Evolutionary conservation across 768 basidiomycete species (phyloP).

Genomic region (Leccinum boreale): DNA sequence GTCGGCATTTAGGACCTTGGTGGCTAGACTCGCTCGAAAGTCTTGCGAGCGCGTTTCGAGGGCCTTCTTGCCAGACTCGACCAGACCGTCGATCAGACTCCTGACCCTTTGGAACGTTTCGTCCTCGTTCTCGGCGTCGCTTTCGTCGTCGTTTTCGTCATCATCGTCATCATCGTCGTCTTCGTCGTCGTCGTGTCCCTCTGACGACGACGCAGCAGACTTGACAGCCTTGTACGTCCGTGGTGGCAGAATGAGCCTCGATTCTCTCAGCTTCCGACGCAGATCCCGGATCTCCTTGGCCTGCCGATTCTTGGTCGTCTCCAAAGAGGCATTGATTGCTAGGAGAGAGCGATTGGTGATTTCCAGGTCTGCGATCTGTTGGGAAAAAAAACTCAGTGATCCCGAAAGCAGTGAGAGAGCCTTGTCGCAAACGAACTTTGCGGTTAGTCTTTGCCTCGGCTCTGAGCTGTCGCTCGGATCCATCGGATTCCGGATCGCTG

Average conservation of each 20-base stretch:
- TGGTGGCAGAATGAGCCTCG: constrained; percentile 74
- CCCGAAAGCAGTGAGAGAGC: not conserved
- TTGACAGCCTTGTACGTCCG: constrained; percentile 54
- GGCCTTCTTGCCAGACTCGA: constrained; percentile 57
- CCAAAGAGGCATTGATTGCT: constrained; percentile 79
- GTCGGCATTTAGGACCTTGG: constrained; percentile 72
- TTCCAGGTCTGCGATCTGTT: constrained; percentile 86
- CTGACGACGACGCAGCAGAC: constrained; percentile 38
- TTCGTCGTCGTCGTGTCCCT: constrained; percentile 32
- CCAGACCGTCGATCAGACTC: constrained; percentile 56
- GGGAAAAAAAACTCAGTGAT: constrained; percentile 1
- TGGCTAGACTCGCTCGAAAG: constrained; percentile 43
- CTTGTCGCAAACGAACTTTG: constrained; percentile 50
- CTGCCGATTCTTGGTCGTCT: constrained; percentile 76
- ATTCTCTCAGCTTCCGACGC: constrained; percentile 77
- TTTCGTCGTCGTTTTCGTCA: constrained; percentile 39
- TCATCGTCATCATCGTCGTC: constrained; percentile 37
- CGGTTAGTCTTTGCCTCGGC: constrained; percentile 82
- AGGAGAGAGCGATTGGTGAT: constrained; percentile 87
- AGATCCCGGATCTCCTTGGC: constrained; percentile 84
- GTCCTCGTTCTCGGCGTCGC: constrained; percentile 37
- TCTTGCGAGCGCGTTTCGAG: constrained; percentile 58
- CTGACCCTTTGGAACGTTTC: constrained; percentile 62
- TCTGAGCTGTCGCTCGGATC: constrained; percentile 52
- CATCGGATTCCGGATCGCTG: constrained; percentile 31